Evolutionary conservation across 169 alveolate species (phyloP), one percentile per base, ranked within the genome.

Genomic region (Cryptosporidium ubiquitum): DNA sequence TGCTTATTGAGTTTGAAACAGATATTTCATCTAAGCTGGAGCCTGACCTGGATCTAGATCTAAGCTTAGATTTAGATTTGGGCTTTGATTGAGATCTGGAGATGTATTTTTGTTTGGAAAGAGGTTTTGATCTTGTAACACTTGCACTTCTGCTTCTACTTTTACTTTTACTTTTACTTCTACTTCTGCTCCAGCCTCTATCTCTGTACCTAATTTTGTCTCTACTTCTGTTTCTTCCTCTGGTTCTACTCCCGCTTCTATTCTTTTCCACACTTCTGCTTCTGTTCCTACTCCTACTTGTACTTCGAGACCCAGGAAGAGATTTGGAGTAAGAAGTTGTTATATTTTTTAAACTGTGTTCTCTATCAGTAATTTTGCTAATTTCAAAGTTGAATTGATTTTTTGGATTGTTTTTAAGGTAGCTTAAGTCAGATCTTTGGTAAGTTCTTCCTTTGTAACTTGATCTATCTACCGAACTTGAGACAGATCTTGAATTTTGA

Each of bases 51-150:
- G 61, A 51, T 51, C 61, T 51, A 51, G 61, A 51, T 20, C 61
- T 12, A 40, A 40, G 16, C 47, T 5, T 40, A 40, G 91, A 49
- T 26, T 84, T 85, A n/a, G 91, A 71, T 57, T 75, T 85, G n/a
- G 85, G 69, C 42, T 84, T 71, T 33, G 61, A 64, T 33, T 69
- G 73, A 14, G 92, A 68, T 7, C 79, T 47, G 29, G 69, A 58
- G 0, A 60, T 35, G 57, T 31, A 39, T 23, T 23, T 85, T 26
- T 18, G n/a, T 23, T 52, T 69, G 29, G 71, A 85, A 29, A 40
- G 69, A 18, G 44, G 42, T 93, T 95, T 33, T 95, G 66, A 55
- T n/a, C 66, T 55, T n/a, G 66, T n/a, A 12, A 5, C 52, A 33
- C 93, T 23, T 0, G 61, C 85, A 18, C 86, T 84, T 14, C 39